Evolutionary conservation across 352 stramenopile species (phyloP), one percentile per base, ranked within the genome.

Genomic region (Globisporangium echinulatum): DNA sequence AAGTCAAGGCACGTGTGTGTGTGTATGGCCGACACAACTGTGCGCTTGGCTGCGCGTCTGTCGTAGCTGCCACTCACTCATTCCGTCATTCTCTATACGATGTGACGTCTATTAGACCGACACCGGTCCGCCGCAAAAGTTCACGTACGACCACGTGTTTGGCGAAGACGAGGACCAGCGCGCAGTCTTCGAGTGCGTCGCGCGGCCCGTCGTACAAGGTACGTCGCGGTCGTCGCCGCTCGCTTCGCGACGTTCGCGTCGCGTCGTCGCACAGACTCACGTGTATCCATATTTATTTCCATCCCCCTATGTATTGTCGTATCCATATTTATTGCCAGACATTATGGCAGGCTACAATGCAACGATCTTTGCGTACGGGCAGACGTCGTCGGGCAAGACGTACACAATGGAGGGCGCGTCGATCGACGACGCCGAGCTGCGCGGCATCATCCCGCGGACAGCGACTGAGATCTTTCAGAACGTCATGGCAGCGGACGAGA

Each of bases 331-430:
- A 19, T 19, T 19, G 17, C 17, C 17, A 90, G 87, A 96, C 69
- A 86, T 97, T 40, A 89, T 97, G 70, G 74, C 88, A 49, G 92
- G 92, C 6, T 98, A 97, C 71, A 97, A 98, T 60, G 92, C 86
- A 1, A 97, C 91, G 39, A 96, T 98, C 59, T 97, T 98, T 56
- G 90, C 92, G 4, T 98, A 97, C 63, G 89, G 89, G 4, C 89
- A 97, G 70, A 96, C 90, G 48, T 93, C 85, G 14, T 91, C 78
- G 7, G 90, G 85, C 8, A 95, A 96, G 64, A 96, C 87, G 59
- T 90, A 94, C 67, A 96, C 87, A 13, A 96, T 96, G 87, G 79
- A 96, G 58, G 76, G 79, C 52, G 70, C 78, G 33, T 87, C 82
- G 37, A 97, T 97, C 62, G 80, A 97, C 64, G 82, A 97, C 71